Base-by-base conservation (phyloP, 352 stramenopile genomes). In the Phytophthora sansomeana region DNA sequence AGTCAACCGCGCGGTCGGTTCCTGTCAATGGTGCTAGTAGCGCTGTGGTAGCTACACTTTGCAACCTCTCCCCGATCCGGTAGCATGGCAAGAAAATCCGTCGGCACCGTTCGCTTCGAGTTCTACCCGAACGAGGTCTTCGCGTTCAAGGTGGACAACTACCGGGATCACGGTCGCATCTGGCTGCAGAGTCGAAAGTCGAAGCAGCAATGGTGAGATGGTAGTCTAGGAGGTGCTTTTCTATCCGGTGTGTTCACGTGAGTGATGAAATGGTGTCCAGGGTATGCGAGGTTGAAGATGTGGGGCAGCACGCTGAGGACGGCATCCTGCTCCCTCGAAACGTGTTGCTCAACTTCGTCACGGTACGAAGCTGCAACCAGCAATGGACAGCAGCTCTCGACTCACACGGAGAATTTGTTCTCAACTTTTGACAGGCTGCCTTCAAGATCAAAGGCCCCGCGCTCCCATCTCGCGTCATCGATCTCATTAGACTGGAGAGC, bases 201-300 rank as follows among this genome's bases (percentile, higher is more conserved):
- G 10, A 58, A 58, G 51, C 51, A 58, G 26, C 51, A 58, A 58
- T 58, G 51, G 51, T 58, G 21, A 24, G 21, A 24, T 24, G 21
- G 21, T 30, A 7, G 42, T 30, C 4, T 49, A 9, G 3, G 16
- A 13, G 4, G 48, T 58, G n/a, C 29, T 48, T 10, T 17, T 49
- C 36, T 30, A n/a, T 11, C 13, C 33, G 33, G n/a, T 39, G 4
- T 14, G n/a, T 39, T 3, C 21, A 24, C 21, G 21, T 9, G 33
- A n/a, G 33, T 39, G 33, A 39, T 39, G 33, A 4, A n/a, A 14
- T 39, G 13, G 29, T 16, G 38, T 42, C 13, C 21, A 58, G 51
- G 51, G 51, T 49, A 43, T 58, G 51, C 38, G 49, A 49, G 21
- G 24, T 58, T 13, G 35, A 39, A 26, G 51, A 39, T 19, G 38